phyloP scores from a whole-genome alignment of 805 yeast species.

The Starmerella floris region DNA sequence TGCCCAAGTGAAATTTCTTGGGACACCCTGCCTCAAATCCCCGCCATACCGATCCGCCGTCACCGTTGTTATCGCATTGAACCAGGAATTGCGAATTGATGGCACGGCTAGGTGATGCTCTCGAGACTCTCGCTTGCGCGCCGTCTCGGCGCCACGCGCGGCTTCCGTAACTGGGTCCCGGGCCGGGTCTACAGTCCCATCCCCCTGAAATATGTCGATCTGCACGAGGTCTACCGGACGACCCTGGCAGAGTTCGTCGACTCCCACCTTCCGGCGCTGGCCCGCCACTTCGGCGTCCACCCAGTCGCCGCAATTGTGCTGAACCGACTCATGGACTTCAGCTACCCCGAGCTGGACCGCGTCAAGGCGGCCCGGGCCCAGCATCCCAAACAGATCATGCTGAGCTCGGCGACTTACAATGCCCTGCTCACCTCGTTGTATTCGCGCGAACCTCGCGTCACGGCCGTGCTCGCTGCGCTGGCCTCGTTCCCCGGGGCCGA shows the following conservation, averaged over 20 bases:
- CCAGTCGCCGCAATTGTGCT: neutral
- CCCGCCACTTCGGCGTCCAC: neutral
- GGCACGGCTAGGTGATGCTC: too few relatives aligned
- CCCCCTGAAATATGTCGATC: conserved; percentile 4
- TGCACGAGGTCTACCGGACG: conserved; percentile 12
- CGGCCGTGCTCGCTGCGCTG: conserved; percentile 8
- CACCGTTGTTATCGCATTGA: too few relatives aligned
- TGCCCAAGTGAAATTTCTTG: too few relatives aligned
- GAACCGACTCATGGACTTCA: neutral
- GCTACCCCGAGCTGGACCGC: neutral
- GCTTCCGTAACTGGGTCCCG: conserved; percentile 8
- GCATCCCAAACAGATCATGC: neutral
- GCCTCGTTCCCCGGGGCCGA: conserved; percentile 22
- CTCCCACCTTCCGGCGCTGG: conserved; percentile 2
- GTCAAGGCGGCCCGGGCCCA: neutral
- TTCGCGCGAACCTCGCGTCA: neutral
- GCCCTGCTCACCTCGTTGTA: conserved; percentile 8
- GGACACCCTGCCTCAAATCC: too few relatives aligned
- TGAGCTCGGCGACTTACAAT: conserved; percentile 1
- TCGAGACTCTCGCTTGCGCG: too few relatives aligned
- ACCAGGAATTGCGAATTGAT: too few relatives aligned
- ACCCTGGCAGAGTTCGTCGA: conserved; percentile 3
- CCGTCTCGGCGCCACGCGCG: too few relatives aligned
- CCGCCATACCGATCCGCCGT: too few relatives aligned
- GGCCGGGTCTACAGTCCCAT: conserved; percentile 1